phyloP scores from a whole-genome alignment of 2,329 filamentous ascomycete genomes.

The Rhynchosporium secalis region DNA sequence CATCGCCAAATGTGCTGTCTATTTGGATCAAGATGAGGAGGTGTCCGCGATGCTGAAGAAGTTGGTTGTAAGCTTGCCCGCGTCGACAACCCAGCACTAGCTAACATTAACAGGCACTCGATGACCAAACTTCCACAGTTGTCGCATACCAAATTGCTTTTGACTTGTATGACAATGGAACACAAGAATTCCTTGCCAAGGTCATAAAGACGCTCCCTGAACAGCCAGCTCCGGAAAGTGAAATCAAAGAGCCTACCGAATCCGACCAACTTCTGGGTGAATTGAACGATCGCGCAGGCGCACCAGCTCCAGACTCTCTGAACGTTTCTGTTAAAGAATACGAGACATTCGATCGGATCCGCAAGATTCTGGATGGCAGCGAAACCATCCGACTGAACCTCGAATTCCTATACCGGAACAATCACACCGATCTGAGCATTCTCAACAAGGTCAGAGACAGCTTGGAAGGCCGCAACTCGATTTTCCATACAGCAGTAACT shows the following conservation, averaged over 20 bases:
- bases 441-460: slow-evolving; percentile 96
- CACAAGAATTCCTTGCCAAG: slow-evolving; percentile 92
- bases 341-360: slow-evolving; percentile 62
- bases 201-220: slow-evolving; percentile 78
- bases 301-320: slow-evolving; percentile 26
- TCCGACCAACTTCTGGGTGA: slow-evolving; percentile 59
- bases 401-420: slow-evolving; percentile 94
- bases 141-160: slow-evolving; percentile 97
- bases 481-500: slow-evolving; percentile 96
- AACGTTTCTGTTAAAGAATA: slow-evolving; percentile 51
- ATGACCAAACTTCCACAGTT: slow-evolving; percentile 74
- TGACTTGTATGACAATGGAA: slow-evolving; percentile 97
- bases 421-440: slow-evolving; percentile 87
- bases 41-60: slow-evolving; percentile 83
- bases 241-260: slow-evolving; percentile 44
- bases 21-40: slow-evolving; percentile 87
- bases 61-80: slow-evolving; percentile 55
- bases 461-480: slow-evolving; percentile 92
- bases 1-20: slow-evolving; percentile 96
- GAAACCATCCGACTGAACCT: slow-evolving; percentile 94
- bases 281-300: slow-evolving; percentile 45
- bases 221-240: slow-evolving; percentile 46
- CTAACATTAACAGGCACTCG: slow-evolving; percentile 51
- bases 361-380: slow-evolving; percentile 76
- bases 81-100: not conserved